These are phyloP conservation scores for Verticillium isaacii DNA, from an alignment of 2,329 filamentous ascomycete species.

Conservation along the genomic window DNA sequence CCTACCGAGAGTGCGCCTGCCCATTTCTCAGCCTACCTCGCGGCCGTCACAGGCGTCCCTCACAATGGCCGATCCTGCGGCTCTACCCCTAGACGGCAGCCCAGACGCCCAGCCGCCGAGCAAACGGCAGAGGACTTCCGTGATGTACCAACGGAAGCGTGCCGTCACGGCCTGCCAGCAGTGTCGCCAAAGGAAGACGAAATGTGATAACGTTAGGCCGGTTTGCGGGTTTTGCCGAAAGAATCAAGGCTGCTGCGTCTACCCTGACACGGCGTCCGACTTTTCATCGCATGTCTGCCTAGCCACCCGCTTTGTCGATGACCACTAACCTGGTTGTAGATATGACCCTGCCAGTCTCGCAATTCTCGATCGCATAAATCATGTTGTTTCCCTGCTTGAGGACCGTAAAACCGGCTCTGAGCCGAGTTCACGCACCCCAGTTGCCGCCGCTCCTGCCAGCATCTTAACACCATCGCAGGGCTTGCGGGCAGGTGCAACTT, in stretches of 20 bases:
- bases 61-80: not conserved
- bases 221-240: constrained; percentile 29
- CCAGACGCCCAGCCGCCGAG: not conserved
- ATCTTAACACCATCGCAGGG: no score
- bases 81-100: not conserved
- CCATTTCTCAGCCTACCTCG: not conserved
- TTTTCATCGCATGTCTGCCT: constrained; percentile 16
- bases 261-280: constrained; percentile 20
- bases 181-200: constrained; percentile 29
- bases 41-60: not conserved
- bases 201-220: constrained; percentile 31
- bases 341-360: constrained; percentile 30
- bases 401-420: not conserved
- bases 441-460: not conserved
- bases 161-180: constrained; percentile 28
- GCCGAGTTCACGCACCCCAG: not conserved
- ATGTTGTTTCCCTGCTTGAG: constrained; percentile 18
- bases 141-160: constrained; percentile 19
- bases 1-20: not conserved
- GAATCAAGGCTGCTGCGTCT: constrained; percentile 25
- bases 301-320: no score
- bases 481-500: no score
- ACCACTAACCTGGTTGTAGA: constrained; percentile 10
- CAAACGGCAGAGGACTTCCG: not conserved
- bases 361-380: constrained; percentile 23